Conservation (phyloP, 2,329 filamentous ascomycete genomes). For the Colletotrichum cuscutae region DNA sequence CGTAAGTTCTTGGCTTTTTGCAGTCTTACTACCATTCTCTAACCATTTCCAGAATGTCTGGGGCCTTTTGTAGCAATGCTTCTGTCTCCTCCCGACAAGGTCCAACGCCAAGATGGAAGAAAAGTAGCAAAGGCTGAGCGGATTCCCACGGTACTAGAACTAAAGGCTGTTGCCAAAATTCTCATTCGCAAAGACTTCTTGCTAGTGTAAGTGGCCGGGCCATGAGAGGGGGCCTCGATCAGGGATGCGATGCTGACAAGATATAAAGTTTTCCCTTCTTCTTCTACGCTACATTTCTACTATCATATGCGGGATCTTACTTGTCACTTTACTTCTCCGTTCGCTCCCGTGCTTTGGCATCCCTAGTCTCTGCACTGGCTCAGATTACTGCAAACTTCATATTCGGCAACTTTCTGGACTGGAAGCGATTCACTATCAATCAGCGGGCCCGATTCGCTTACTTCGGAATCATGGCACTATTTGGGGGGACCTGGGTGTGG, state of each 20-base stretch:
- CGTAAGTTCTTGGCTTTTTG: background rate
- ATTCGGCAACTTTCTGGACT: slow-evolving; percentile 40
- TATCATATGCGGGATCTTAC: slow-evolving; percentile 38
- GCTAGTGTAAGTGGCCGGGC: slow-evolving; percentile 16
- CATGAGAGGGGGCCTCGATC: too few species aligned
- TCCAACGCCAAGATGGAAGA: slow-evolving; percentile 8
- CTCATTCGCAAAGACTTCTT: slow-evolving; percentile 28
- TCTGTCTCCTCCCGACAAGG: slow-evolving; percentile 4
- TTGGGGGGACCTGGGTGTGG: slow-evolving; percentile 38
- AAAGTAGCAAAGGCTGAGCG: background rate
- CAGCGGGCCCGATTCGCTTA: slow-evolving; percentile 36
- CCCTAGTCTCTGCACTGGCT: slow-evolving; percentile 35
- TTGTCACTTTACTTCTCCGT: slow-evolving; percentile 38
- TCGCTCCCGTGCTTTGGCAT: slow-evolving; percentile 35
- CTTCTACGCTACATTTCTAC: slow-evolving; percentile 29
- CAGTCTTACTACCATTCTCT: background rate
- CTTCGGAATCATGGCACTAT: slow-evolving; percentile 36
- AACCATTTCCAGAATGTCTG: background rate
- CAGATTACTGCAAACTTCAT: slow-evolving; percentile 38
- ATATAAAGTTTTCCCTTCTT: slow-evolving; percentile 10
- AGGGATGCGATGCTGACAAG: background rate
- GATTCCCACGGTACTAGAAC: background rate
- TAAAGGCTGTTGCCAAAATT: slow-evolving; percentile 7
- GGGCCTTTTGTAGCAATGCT: slow-evolving; percentile 5
- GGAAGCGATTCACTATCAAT: slow-evolving; percentile 33